Base-by-base conservation (phyloP, 257 asterid species). In the Plectranthus barbatus region DNA sequence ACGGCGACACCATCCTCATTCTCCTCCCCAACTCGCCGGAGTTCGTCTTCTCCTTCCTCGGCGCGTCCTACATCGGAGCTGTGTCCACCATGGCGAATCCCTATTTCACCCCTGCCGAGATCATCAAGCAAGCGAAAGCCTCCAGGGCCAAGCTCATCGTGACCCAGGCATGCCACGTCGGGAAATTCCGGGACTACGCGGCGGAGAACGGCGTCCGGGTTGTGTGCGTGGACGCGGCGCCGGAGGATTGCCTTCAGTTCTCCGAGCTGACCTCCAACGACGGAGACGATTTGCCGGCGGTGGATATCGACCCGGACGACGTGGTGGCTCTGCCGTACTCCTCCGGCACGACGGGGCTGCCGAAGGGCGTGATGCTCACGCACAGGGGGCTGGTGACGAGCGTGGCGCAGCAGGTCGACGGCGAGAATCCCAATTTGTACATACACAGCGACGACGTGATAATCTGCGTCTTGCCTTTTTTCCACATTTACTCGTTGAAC, bases 301-400 rank as follows among this genome's bases (percentile, higher is more conserved):
- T 79, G 56, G 67, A 79, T n/a, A 78, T 88, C 56, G 39, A 37
- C 36, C 72, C 93, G 0, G 91, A 86, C 3, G 97, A 89, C 47
- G 91, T 76, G 74, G 97, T 92, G 68, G 95, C 97, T 4, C 78
- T 92, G 70, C 98, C 97, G 57, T 92, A 89, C 73, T 86, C 97
- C 34, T 92, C 97, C 24, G 98, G 98, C 5, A 92, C 98, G 39
- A 92, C 97, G 4, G 98, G 98, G 58, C 69, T 92, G 20, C 97
- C 98, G 4, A 91, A 91, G 72, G 98, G 98, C 3, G 98, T 91
- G 70, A 91, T 91, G 98, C 79, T 91, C 34, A 92, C 98, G 45
- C 97, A 92, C 71, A 83, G 79, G 39, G 95, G 97, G 2, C 74
- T 84, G 0, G 98, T 88, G 0, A 92, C 98, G 0, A 83, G 89